These are phyloP conservation scores for Delonix regia DNA, from an alignment of 306 rosid species.

Conservation along the genomic window DNA sequence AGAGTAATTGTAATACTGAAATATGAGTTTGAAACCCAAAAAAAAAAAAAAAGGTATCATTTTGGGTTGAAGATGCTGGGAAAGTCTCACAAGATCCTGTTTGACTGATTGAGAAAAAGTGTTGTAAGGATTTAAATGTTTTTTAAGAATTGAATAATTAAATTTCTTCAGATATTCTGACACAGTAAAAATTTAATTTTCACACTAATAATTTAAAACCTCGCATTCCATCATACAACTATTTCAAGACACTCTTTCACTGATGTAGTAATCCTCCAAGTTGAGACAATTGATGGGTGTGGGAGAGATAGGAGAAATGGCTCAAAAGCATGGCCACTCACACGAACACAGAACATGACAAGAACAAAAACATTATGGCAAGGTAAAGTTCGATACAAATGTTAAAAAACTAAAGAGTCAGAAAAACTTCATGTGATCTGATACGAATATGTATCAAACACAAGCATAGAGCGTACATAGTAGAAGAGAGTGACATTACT, in stretches of 20 bases:
- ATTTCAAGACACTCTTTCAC: constrained; percentile 4
- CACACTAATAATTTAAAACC: no score
- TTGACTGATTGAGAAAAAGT: no score
- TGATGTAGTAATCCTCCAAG: constrained; percentile 28
- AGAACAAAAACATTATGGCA: neutral
- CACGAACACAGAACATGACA: neutral
- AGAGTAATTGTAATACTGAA: no score
- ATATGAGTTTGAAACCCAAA: no score
- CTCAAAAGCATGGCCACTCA: neutral
- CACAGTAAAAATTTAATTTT: no score
- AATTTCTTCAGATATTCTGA: no score
- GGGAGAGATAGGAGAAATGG: constrained; percentile 12
- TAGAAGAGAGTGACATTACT: constrained; percentile 27
- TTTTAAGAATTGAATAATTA: no score
- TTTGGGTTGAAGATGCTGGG: no score
- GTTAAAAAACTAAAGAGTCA: neutral
- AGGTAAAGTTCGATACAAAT: neutral
- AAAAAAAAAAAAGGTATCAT: no score
- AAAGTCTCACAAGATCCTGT: no score
- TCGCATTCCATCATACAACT: neutral
- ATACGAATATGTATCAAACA: neutral
- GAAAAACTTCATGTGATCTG: neutral
- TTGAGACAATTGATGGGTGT: neutral
- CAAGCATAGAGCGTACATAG: neutral
- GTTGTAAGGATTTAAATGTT: no score